phyloP scores from a whole-genome alignment of 768 basidiomycete species.

The Tricholoma matsutake region DNA sequence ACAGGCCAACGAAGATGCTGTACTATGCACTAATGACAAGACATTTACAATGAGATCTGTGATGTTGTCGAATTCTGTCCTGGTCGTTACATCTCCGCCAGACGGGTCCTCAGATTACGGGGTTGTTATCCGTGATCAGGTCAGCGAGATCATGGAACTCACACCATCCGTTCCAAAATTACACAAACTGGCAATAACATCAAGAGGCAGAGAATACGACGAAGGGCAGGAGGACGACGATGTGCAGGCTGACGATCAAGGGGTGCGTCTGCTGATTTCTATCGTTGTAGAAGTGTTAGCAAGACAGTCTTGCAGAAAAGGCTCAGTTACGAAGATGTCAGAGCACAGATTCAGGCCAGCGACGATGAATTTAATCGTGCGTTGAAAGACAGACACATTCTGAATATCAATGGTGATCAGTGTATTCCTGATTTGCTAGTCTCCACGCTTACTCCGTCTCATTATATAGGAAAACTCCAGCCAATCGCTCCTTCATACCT shows the following conservation, averaged over 20 bases:
- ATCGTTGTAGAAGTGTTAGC: background rate
- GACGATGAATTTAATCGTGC: constrained; percentile 68
- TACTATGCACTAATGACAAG: constrained; percentile 76
- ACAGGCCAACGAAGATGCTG: constrained; percentile 77
- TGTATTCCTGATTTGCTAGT: background rate
- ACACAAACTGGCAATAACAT: constrained; percentile 56
- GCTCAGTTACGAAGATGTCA: constrained; percentile 62
- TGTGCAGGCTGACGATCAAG: constrained; percentile 14
- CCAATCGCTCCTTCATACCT: constrained; percentile 70
- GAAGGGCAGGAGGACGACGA: constrained; percentile 54
- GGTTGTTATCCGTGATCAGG: constrained; percentile 73
- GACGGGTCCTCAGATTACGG: constrained; percentile 34
- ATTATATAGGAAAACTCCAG: constrained; percentile 58
- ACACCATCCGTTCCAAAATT: constrained; percentile 74
- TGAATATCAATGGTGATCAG: constrained; percentile 61
- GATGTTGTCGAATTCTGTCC: constrained; percentile 82
- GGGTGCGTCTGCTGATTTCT: constrained; percentile 8
- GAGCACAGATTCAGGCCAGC: constrained; percentile 74
- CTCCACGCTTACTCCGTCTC: background rate
- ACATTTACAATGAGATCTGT: constrained; percentile 87
- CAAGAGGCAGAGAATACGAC: constrained; percentile 69
- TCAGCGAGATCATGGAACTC: constrained; percentile 84
- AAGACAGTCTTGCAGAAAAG: constrained; percentile 4
- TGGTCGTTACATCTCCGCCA: constrained; percentile 60
- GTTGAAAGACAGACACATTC: constrained; percentile 65